phyloP scores from a whole-genome alignment of 2,329 filamentous ascomycete species.

The Alternaria ethzedia region DNA sequence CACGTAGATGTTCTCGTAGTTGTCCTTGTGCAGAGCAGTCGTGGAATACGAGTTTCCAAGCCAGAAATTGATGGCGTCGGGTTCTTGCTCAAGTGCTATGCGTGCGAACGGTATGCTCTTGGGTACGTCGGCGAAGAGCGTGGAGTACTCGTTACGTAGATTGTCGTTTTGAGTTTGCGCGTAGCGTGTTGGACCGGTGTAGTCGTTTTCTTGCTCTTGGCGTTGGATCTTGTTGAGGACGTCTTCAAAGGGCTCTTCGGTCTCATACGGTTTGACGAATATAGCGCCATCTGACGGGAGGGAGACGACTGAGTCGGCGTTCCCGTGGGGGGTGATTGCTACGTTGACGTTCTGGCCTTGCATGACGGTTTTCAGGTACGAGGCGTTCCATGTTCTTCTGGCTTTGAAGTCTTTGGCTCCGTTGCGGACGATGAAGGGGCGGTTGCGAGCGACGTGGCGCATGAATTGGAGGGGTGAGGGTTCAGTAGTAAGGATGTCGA shows the following conservation, averaged over 20 bases:
- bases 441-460: constrained; percentile 75
- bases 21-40: constrained; percentile 80
- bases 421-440: constrained; percentile 73
- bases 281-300: constrained; percentile 59
- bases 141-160: constrained; percentile 72
- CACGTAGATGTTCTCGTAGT: constrained; percentile 85
- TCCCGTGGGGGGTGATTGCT: constrained; percentile 75
- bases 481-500: constrained; percentile 68
- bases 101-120: constrained; percentile 72
- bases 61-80: constrained; percentile 85
- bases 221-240: constrained; percentile 68
- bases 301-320: constrained; percentile 67
- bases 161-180: constrained; percentile 87
- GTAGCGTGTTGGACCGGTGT: constrained; percentile 55
- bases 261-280: constrained; percentile 77
- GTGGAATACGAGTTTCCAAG: constrained; percentile 72
- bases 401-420: constrained; percentile 70
- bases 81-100: constrained; percentile 68
- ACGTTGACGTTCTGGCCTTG: constrained; percentile 69
- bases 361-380: constrained; percentile 65
- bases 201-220: constrained; percentile 55
- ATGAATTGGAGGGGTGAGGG: constrained; percentile 82
- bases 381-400: constrained; percentile 65
- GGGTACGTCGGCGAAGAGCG: constrained; percentile 69
- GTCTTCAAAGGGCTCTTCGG: constrained; percentile 64